phyloP scores from a whole-genome alignment of 345 rosid species.

The Gossypium herbaceum region DNA sequence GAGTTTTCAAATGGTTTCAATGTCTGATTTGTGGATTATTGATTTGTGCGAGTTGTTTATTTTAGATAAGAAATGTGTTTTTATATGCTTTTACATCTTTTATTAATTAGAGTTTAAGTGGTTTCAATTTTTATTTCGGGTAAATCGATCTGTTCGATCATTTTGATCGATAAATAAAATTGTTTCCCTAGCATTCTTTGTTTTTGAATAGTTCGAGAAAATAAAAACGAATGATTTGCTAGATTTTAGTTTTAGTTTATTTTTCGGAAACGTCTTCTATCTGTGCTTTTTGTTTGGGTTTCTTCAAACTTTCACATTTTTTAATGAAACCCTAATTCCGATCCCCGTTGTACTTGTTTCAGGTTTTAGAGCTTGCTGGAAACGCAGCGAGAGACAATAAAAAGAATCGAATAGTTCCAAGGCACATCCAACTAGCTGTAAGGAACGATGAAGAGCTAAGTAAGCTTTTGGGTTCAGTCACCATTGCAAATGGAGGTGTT shows the following conservation, averaged over 20 bases:
- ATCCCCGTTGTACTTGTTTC: not conserved
- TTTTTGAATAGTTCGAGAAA: not conserved
- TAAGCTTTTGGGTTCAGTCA: not conserved
- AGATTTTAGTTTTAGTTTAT: not conserved
- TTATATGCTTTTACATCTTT: too few relatives aligned
- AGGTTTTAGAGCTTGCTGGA: slow-evolving; percentile 10
- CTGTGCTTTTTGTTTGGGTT: too few relatives aligned
- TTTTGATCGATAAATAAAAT: not conserved
- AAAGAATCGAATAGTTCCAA: slow-evolving; percentile 2
- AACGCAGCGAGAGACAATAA: slow-evolving; percentile 10
- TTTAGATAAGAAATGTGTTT: too few relatives aligned
- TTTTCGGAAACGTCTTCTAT: not conserved
- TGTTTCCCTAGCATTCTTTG: not conserved
- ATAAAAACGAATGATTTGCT: not conserved
- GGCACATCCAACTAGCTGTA: slow-evolving; percentile 1
- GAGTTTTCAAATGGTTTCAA: not conserved
- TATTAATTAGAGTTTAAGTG: not conserved
- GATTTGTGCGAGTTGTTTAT: not conserved
- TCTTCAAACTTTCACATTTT: too few relatives aligned
- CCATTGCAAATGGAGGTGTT: slow-evolving; percentile 9
- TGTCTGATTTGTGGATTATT: not conserved
- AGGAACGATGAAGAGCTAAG: slow-evolving; percentile 5
- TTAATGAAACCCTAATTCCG: not conserved
- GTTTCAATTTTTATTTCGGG: not conserved
- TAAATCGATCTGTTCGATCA: not conserved